Conservation (phyloP, 805 yeast genomes). For the Candida boleticola region DNA sequence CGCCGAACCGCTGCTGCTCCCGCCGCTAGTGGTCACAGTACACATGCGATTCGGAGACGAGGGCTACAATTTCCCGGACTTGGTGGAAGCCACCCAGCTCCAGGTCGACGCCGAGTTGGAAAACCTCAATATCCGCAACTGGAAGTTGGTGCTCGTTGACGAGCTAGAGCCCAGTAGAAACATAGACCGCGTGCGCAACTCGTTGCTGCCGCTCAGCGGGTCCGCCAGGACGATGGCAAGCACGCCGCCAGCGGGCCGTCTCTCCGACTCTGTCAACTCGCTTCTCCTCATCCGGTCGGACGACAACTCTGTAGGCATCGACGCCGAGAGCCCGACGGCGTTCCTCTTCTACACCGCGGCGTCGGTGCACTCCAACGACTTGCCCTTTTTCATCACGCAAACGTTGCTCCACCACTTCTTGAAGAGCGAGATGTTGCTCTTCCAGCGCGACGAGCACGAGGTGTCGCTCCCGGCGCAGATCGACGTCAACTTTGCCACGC, state of each 20-base stretch:
- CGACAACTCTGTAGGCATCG: constrained; percentile 44
- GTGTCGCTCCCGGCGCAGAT: background rate
- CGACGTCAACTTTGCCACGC: background rate
- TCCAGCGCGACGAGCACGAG: background rate
- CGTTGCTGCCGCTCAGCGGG: constrained; percentile 7
- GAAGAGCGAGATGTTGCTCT: constrained; percentile 20
- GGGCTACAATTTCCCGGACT: constrained; percentile 62
- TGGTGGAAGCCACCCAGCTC: constrained; percentile 47
- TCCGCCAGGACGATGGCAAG: constrained; percentile 17
- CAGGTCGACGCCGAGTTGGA: constrained; percentile 28
- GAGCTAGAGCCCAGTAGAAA: constrained; percentile 7
- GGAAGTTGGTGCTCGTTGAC: constrained; percentile 14
- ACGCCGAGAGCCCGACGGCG: constrained; percentile 38
- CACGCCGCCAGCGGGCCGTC: constrained; percentile 19
- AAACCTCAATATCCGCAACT: constrained; percentile 6
- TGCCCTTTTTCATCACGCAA: constrained; percentile 63
- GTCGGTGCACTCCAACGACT: constrained; percentile 52
- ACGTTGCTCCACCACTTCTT: constrained; percentile 31
- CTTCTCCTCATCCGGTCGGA: constrained; percentile 26
- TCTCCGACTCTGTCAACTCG: background rate
- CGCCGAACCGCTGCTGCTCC: no score
- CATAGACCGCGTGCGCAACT: constrained; percentile 4
- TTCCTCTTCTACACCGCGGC: constrained; percentile 39
- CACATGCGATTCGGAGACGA: constrained; percentile 30
- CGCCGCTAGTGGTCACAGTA: constrained; percentile 17